Percentiles rank a stretch among this genome's conserved stretches.
These are phyloP conservation scores for Ceratocystis cacaofunesta DNA, from an alignment of 2,329 filamentous ascomycete genomes.

Conservation along the genomic window DNA sequence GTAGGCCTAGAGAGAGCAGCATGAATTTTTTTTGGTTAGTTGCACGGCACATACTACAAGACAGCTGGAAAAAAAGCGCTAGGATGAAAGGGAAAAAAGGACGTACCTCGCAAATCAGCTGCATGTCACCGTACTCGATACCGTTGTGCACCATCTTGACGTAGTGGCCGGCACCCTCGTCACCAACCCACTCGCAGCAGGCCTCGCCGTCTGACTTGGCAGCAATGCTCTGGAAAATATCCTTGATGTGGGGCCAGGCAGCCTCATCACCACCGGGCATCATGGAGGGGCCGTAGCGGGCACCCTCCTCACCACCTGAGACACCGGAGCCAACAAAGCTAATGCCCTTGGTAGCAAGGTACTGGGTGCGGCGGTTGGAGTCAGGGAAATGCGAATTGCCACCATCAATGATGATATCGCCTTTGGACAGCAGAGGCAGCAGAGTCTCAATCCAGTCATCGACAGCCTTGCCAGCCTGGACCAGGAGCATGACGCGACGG, in stretches of 20 bases:
- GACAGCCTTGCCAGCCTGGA: conserved; percentile 95
- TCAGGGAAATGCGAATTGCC: conserved; percentile 99
- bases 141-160: conserved; percentile 99
- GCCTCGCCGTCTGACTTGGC: conserved; percentile 95
- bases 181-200: conserved; percentile 99
- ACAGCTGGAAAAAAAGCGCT: background rate
- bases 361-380: conserved; percentile 90
- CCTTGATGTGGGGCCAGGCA: conserved; percentile 96
- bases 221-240: conserved; percentile 93
- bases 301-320: conserved; percentile 98
- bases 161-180: conserved; percentile 98
- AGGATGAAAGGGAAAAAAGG: background rate
- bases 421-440: conserved; percentile 64
- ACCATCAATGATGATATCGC: conserved; percentile 98
- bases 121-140: conserved; percentile 99
- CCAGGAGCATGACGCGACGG: conserved; percentile 93
- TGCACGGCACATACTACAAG: too few species aligned
- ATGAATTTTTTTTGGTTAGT: too few species aligned
- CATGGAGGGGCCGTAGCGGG: conserved; percentile 88
- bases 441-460: conserved; percentile 98
- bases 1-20: conserved; percentile 55
- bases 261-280: conserved; percentile 99
- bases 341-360: conserved; percentile 75
- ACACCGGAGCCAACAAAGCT: conserved; percentile 95
- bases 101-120: conserved; percentile 90